Evolutionary conservation across 441 rosid genomes (phyloP).

Genomic region (Erodium trifolium): DNA sequence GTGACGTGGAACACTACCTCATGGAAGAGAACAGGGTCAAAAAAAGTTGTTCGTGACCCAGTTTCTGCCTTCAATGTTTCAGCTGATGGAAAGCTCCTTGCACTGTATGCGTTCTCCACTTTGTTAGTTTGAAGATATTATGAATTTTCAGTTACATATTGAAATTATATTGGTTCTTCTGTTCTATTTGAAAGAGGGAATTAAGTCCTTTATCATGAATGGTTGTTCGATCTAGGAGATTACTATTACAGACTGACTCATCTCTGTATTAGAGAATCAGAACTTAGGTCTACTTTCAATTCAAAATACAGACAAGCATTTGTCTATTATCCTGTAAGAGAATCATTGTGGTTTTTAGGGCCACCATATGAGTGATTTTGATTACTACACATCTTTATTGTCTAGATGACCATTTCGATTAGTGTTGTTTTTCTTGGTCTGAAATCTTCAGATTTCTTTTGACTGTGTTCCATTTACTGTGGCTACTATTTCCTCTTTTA

Average conservation of each 20-base stretch:
- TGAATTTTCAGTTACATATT: neutral
- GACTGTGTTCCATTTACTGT: neutral
- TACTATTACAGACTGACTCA: neutral
- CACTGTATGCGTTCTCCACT: conserved; percentile 39
- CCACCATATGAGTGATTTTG: neutral
- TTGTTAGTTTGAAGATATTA: conserved; percentile 9
- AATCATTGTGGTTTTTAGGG: neutral
- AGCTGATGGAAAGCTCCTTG: conserved; percentile 72
- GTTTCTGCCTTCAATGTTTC: conserved; percentile 73
- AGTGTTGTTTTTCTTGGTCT: neutral
- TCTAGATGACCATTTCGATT: neutral
- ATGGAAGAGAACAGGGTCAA: conserved; percentile 55
- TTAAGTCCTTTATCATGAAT: neutral
- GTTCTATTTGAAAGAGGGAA: neutral
- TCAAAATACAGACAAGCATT: neutral
- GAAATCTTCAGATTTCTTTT: neutral
- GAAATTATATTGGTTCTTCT: neutral
- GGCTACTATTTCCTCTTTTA: neutral
- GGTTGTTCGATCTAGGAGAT: neutral
- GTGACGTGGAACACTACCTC: conserved; percentile 60
- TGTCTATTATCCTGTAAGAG: neutral
- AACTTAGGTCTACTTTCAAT: neutral
- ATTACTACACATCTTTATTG: neutral
- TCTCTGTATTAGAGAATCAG: neutral
- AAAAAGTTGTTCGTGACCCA: conserved; percentile 45